Evolutionary conservation across 139 green algal genomes (phyloP).

Genomic region (Chlorella sp.): DNA sequence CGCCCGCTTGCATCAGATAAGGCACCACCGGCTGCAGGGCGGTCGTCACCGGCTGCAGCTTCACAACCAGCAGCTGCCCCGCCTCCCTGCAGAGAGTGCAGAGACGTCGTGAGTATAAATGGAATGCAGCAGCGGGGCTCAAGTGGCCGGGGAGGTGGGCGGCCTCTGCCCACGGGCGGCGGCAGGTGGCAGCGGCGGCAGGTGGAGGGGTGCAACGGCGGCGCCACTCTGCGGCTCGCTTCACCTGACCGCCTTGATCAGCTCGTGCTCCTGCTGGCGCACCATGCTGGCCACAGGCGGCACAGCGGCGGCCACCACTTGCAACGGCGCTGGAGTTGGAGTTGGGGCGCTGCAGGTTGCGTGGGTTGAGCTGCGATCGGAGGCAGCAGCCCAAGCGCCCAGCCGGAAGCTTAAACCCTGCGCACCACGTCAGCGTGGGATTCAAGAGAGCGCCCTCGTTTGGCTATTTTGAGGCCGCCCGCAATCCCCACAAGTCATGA

Average conservation of each 20-base stretch:
- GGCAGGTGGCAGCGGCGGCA: not conserved
- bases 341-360: not conserved
- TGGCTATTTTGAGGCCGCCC: too few relatives aligned
- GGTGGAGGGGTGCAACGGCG: not conserved
- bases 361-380: not conserved
- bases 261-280: not conserved
- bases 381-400: not conserved
- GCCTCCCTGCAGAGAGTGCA: not conserved
- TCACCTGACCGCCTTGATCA: constrained; percentile 6
- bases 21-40: constrained; percentile 42
- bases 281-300: not conserved
- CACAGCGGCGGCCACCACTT: not conserved
- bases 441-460: not conserved
- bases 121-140: not conserved
- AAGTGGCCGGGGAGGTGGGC: not conserved
- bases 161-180: not conserved
- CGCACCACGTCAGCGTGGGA: not conserved
- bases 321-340: not conserved
- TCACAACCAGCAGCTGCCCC: not conserved
- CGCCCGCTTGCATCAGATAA: constrained; percentile 36
- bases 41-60: constrained; percentile 29
- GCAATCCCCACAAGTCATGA: not conserved
- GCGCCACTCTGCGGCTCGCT: too few relatives aligned
- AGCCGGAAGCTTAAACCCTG: not conserved
- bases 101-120: too few relatives aligned